Evolutionary conservation across 2,329 filamentous ascomycete species (phyloP).

Genomic region (Arthrobotrys pseudoclavata): DNA sequence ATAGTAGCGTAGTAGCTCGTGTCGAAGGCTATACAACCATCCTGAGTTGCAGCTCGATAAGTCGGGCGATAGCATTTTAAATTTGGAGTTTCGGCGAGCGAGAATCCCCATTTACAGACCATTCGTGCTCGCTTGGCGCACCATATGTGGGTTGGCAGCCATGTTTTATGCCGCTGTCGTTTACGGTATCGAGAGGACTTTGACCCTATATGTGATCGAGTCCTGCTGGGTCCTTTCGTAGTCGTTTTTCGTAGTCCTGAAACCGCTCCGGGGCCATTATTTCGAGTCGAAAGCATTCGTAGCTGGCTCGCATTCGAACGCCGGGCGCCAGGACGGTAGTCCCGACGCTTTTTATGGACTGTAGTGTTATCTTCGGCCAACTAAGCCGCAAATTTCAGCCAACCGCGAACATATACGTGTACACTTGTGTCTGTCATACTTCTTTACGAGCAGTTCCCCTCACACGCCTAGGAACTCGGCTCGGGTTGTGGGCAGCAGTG

Average conservation of each 20-base stretch:
- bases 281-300: constrained; percentile 62
- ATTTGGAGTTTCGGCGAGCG: constrained; percentile 85
- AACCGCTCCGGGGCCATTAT: too few species aligned
- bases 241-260: not conserved
- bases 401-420: not conserved
- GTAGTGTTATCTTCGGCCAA: constrained; percentile 50
- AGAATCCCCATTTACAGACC: constrained; percentile 88
- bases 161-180: constrained; percentile 88
- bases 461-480: constrained; percentile 84
- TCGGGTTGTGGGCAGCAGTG: constrained; percentile 95
- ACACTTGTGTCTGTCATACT: constrained; percentile 45
- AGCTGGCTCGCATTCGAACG: constrained; percentile 63
- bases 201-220: constrained; percentile 70
- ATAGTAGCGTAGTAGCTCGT: constrained; percentile 94
- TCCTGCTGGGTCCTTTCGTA: constrained; percentile 66
- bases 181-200: constrained; percentile 78
- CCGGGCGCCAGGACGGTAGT: constrained; percentile 38
- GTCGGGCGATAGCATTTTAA: constrained; percentile 91
- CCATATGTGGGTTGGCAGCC: constrained; percentile 94
- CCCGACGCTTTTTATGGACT: constrained; percentile 30
- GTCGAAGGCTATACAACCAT: constrained; percentile 89
- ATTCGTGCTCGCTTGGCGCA: constrained; percentile 93
- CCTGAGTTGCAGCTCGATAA: constrained; percentile 80
- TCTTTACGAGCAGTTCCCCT: constrained; percentile 66
- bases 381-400: constrained; percentile 26